phyloP scores from a whole-genome alignment of 345 rosid genomes.

The Eucalyptus pauciflora region DNA sequence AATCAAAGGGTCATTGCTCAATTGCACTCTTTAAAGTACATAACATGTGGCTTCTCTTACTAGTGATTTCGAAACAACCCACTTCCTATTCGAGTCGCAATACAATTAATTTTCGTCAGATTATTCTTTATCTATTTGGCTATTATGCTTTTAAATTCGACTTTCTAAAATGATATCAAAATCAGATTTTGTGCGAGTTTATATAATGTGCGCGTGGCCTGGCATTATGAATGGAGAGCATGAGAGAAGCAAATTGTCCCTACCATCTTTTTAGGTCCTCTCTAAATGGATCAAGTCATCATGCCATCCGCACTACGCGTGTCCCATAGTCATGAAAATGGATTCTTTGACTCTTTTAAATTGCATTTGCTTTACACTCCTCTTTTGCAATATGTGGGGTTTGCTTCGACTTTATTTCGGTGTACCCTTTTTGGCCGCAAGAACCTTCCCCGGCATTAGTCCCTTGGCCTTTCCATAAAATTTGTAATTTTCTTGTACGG shows the following conservation, averaged over 20 bases:
- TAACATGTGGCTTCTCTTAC: background rate
- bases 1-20: background rate
- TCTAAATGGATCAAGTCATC: background rate
- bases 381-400: background rate
- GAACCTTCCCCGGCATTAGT: background rate
- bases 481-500: background rate
- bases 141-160: background rate
- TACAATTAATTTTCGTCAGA: background rate
- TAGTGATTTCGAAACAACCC: background rate
- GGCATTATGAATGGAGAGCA: background rate
- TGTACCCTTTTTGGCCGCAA: background rate
- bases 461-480: background rate
- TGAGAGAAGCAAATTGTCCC: background rate
- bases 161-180: background rate
- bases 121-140: background rate
- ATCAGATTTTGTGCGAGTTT: fast-evolving
- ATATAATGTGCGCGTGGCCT: fast-evolving
- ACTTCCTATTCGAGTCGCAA: background rate
- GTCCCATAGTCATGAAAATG: background rate
- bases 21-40: background rate
- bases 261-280: background rate
- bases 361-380: background rate
- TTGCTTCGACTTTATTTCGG: background rate
- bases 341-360: background rate
- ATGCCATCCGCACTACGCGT: background rate